Base-by-base conservation (phyloP, 768 basidiomycete genomes). In the Tulasnella sp. region DNA sequence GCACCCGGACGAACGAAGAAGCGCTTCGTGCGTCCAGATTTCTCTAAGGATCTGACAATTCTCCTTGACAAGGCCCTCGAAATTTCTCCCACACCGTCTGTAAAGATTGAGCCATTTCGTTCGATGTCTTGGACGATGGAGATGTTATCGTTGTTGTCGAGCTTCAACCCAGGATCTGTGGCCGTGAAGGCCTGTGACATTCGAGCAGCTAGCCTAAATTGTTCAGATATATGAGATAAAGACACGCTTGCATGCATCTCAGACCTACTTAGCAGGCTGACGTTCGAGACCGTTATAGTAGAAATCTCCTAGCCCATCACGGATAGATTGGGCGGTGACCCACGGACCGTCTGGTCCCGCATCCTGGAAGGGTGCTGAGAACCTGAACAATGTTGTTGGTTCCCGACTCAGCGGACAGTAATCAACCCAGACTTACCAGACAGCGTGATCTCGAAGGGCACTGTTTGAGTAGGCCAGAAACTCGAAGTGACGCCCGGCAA, bases 391-490 rank as follows among this genome's bases (percentile, higher is more conserved):
- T 62, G 38, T 56, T 18, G 39, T 38, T n/a, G n/a, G 27, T 16
- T 39, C n/a, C n/a, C 3, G 27, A 91, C 2, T 79, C 71, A 8
- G 74, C 80, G 0, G 10, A n/a, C 21, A 14, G 27, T n/a, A 42
- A n/a, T 19, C 14, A 12, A 18, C 27, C n/a, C n/a, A 76, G 24
- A 40, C 79, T 52, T 46, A 80, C 73, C 94, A 96, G 8, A 95
- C 94, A 0, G 92, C 89, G 83, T 96, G 94, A 79, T 92, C 89
- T 38, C 91, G 92, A 31, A 93, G 85, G 0, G 92, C 91, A 2
- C 92, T 93, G 82, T 91, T 91, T 0, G 92, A 93, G 84, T 93
- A 93, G 0, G 90, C 92, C 21, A 94, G 86, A 82, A 93, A 93
- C 0, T 87, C 80, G 82, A 92, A 93, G 12, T 83, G 82, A 46